These are phyloP conservation scores for Penicillium sp. DNA, from an alignment of 2,329 filamentous ascomycete genomes.

Conservation along the genomic window DNA sequence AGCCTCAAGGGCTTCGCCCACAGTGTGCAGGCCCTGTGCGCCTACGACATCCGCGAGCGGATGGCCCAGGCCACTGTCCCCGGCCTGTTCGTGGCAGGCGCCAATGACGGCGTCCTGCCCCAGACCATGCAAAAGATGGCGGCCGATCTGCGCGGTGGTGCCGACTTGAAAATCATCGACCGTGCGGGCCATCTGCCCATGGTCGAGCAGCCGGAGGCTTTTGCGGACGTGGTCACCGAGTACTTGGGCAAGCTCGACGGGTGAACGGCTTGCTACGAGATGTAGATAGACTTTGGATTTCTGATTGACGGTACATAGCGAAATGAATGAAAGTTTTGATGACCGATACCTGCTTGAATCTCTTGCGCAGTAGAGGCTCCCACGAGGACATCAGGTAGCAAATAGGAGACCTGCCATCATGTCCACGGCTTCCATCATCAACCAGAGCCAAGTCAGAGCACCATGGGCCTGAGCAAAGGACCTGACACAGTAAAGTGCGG, in stretches of 20 bases:
- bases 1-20: constrained; percentile 72
- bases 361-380: too few relatives aligned
- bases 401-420: too few relatives aligned
- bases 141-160: constrained; percentile 54
- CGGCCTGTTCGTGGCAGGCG: constrained; percentile 69
- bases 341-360: too few relatives aligned
- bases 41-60: constrained; percentile 51
- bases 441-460: too few relatives aligned
- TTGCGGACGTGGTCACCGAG: constrained; percentile 60
- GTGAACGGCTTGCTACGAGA: neutral
- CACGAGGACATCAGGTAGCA: too few relatives aligned
- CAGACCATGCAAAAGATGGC: constrained; percentile 77
- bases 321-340: too few relatives aligned
- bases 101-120: constrained; percentile 70
- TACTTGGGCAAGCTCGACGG: constrained; percentile 49
- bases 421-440: too few relatives aligned
- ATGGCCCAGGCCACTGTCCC: constrained; percentile 34
- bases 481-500: too few relatives aligned
- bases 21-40: constrained; percentile 65
- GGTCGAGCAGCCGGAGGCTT: constrained; percentile 69
- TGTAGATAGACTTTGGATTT: too few relatives aligned
- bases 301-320: too few relatives aligned
- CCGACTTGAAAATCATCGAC: constrained; percentile 63
- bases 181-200: constrained; percentile 78
- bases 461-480: too few relatives aligned